Evolutionary conservation across 2,329 filamentous ascomycete species (phyloP).

Genomic region (Alternaria conjuncta): DNA sequence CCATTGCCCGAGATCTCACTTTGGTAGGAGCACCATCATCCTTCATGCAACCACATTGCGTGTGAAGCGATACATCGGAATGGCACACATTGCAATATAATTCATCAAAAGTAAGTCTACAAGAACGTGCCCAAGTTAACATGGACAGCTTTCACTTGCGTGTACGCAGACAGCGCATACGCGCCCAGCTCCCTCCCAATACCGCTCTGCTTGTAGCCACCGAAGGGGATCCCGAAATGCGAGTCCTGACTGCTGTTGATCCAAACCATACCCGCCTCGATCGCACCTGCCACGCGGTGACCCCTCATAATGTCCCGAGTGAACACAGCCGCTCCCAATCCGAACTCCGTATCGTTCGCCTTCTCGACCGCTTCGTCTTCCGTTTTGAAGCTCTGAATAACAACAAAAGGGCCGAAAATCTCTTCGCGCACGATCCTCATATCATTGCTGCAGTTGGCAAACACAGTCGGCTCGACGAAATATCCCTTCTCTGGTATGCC

Average conservation of each 20-base stretch:
- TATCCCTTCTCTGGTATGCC: neutral
- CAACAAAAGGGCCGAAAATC: neutral
- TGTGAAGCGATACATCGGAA: neutral
- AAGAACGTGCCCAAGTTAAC: neutral
- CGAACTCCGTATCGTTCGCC: constrained; percentile 54
- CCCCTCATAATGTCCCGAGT: constrained; percentile 23
- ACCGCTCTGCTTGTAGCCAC: constrained; percentile 41
- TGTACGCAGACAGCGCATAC: constrained; percentile 33
- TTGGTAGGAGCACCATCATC: neutral
- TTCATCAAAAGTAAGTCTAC: neutral
- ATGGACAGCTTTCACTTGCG: constrained; percentile 30
- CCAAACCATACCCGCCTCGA: constrained; percentile 56
- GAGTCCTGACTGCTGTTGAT: constrained; percentile 4
- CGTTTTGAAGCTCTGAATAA: constrained; percentile 53
- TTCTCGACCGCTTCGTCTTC: constrained; percentile 56
- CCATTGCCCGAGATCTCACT: neutral
- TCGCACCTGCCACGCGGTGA: constrained; percentile 10
- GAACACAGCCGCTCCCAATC: constrained; percentile 61
- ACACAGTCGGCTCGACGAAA: neutral
- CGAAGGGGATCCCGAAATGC: constrained; percentile 30
- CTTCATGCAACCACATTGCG: neutral
- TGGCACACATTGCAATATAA: neutral
- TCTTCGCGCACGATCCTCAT: constrained; percentile 48
- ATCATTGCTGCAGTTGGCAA: constrained; percentile 29
- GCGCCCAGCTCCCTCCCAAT: constrained; percentile 34